Evolutionary conservation across 2,329 filamentous ascomycete species (phyloP), one percentile per base, ranked within the genome.

Genomic region (Boeremia exigua): DNA sequence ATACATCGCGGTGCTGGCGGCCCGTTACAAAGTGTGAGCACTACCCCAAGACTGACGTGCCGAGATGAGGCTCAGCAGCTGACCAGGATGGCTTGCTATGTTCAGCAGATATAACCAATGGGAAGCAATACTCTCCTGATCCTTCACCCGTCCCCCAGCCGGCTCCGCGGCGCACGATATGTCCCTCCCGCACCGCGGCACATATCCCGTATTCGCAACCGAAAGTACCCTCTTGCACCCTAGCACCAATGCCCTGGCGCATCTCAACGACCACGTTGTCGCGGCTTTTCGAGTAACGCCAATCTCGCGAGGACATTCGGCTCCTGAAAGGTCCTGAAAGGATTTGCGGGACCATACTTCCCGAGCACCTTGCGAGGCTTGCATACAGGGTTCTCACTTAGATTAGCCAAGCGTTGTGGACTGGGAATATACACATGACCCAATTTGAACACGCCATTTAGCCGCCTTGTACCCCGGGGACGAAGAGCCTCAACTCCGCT

Each of bases 1-100:
- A 19, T 9, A 32, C 10, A 40, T 28, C 17, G 50, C 53, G 53
- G 53, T 56, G 42, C 19, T 50, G 53, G 27, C 53, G 53, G 53
- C 40, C 53, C 53, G 53, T 28, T 47, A 30, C 46, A 50, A 32
- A 56, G 40, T 56, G 53, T 37, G 42, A 27, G 27, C 32, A 15
- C 33, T 42, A 27, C 19, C 17, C 17, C 46, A 46, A 56, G 40
- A 19, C 29, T 19, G 19, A n/a, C 12, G 38, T 33, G 36, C 30
- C 53, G 47, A 47, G 42, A 46, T 34, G 47, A 50, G 36, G 53
- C 42, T 56, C 42, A 36, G 19, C 40, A 42, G 19, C 17, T n/a
- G 28, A 34, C 39, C 17, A 23, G 39, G 51, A 29, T 45, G 3
- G 10, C 33, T 39, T 19, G 33, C 19, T 38, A 38, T 2, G 38